Evolutionary conservation across 345 rosid genomes (phyloP).

Genomic region (Durio zibethinus): DNA sequence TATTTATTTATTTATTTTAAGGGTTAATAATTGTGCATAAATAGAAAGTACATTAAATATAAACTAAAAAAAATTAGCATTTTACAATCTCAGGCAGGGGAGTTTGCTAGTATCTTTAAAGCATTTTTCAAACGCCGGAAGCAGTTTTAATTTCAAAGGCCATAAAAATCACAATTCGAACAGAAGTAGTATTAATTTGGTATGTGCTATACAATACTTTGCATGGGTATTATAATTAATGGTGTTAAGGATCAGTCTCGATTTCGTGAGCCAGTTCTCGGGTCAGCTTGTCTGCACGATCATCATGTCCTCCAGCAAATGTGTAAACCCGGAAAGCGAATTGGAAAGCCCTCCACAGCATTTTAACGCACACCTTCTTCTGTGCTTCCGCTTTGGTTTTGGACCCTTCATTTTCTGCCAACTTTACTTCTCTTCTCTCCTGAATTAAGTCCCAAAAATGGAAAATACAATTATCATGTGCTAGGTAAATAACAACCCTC

Average conservation of each 20-base stretch:
- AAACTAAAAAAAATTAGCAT: no score
- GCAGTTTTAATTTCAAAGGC: neutral
- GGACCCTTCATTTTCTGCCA: conserved; percentile 21
- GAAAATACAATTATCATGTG: neutral
- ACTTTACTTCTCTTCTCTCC: conserved; percentile 66
- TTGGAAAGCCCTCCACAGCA: conserved; percentile 86
- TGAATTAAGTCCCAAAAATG: conserved; percentile 21
- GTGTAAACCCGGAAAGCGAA: conserved; percentile 76
- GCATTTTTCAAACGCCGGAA: neutral
- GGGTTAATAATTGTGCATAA: no score
- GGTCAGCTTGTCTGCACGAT: conserved; percentile 70
- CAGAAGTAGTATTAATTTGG: neutral
- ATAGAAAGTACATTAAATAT: no score
- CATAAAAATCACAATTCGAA: conserved; percentile 2
- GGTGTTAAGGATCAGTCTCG: conserved; percentile 51
- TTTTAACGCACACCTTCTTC: conserved; percentile 36
- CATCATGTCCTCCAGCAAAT: conserved; percentile 88
- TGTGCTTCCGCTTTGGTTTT: conserved; percentile 32
- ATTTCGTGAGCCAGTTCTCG: conserved; percentile 81
- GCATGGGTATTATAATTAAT: conserved; percentile 6
- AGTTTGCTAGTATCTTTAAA: neutral
- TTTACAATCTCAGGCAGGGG: neutral
- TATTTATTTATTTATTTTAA: no score
- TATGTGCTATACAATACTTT: neutral
- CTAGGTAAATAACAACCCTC: neutral